Evolutionary conservation across 345 rosid species (phyloP).

Genomic region (Gossypium mustelinum): DNA sequence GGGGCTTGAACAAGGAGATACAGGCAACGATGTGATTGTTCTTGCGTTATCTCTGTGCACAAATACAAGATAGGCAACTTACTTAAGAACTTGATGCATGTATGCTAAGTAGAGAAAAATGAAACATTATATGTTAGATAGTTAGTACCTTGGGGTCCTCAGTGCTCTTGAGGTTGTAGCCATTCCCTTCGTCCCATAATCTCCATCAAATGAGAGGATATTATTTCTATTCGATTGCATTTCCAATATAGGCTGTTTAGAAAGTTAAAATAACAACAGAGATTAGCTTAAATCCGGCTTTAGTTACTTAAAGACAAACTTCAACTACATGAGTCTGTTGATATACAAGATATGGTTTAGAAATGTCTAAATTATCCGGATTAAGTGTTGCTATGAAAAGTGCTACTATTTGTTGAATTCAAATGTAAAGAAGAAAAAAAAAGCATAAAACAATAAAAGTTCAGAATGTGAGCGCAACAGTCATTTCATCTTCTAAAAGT

Average conservation of each 20-base stretch:
- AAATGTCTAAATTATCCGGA: not conserved
- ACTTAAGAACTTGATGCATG: not conserved
- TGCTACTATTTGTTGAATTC: not conserved
- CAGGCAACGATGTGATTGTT: slow-evolving; percentile 75
- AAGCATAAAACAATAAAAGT: not conserved
- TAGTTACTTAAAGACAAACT: not conserved
- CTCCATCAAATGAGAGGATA: slow-evolving; percentile 37
- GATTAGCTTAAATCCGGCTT: slow-evolving; percentile 16
- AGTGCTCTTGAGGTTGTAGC: slow-evolving; percentile 32
- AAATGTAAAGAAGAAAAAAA: not conserved
- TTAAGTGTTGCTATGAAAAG: not conserved
- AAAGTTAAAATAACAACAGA: not conserved
- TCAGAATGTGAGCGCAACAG: not conserved
- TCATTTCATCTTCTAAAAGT: not conserved
- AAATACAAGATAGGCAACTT: slow-evolving; percentile 9
- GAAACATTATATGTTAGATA: not conserved
- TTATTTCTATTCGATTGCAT: slow-evolving; percentile 48
- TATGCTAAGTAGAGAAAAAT: not conserved
- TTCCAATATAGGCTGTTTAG: slow-evolving; percentile 67
- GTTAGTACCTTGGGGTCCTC: slow-evolving; percentile 56
- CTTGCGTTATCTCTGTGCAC: slow-evolving; percentile 61
- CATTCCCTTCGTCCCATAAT: slow-evolving; percentile 40
- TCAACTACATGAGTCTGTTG: not conserved
- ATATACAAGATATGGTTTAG: not conserved
- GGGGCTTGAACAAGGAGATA: slow-evolving; percentile 91